A percentile compares a stretch with the other conserved stretches of the same genome.
Conservation (phyloP, 2,329 filamentous ascomycete genomes). For the Hymenoscyphus albidus region DNA sequence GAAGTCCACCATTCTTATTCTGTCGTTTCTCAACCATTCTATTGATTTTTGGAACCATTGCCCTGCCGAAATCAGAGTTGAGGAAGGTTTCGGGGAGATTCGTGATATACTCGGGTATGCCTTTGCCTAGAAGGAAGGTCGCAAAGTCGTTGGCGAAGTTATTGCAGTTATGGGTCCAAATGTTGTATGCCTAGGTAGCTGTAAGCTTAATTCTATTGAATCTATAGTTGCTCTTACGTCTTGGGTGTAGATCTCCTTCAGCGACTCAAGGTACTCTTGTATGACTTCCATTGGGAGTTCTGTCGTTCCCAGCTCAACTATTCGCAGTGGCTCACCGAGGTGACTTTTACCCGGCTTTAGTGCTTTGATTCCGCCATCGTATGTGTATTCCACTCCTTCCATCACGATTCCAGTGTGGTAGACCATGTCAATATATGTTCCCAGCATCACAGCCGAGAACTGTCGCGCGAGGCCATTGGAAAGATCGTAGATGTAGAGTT, state of each 20-base stretch:
- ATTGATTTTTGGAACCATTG: constrained; percentile 76
- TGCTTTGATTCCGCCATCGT: constrained; percentile 80
- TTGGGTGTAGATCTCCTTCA: constrained; percentile 77
- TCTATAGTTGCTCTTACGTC: constrained; percentile 47
- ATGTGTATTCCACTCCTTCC: constrained; percentile 82
- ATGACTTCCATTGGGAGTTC: constrained; percentile 77
- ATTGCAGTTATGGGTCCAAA: constrained; percentile 93
- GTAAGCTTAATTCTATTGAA: constrained; percentile 8
- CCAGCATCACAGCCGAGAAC: constrained; percentile 51
- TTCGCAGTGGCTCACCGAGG: constrained; percentile 78
- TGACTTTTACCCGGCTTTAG: constrained; percentile 80
- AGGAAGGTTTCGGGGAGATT: constrained; percentile 83
- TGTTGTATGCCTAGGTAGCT: constrained; percentile 67
- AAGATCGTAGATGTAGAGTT: constrained; percentile 75
- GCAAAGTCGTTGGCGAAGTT: constrained; percentile 93
- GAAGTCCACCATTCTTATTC: constrained; percentile 45
- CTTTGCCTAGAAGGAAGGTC: constrained; percentile 82
- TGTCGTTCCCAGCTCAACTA: constrained; percentile 70
- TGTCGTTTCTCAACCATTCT: constrained; percentile 56
- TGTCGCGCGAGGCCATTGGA: constrained; percentile 55
- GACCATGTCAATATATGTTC: constrained; percentile 78
- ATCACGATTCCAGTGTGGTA: constrained; percentile 93
- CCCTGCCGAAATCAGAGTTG: constrained; percentile 80
- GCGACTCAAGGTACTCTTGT: constrained; percentile 79
- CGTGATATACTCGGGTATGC: constrained; percentile 82